phyloP scores from a whole-genome alignment of 1,284 basidiomycete genomes.

The Tetrapyrgos nigripes region DNA sequence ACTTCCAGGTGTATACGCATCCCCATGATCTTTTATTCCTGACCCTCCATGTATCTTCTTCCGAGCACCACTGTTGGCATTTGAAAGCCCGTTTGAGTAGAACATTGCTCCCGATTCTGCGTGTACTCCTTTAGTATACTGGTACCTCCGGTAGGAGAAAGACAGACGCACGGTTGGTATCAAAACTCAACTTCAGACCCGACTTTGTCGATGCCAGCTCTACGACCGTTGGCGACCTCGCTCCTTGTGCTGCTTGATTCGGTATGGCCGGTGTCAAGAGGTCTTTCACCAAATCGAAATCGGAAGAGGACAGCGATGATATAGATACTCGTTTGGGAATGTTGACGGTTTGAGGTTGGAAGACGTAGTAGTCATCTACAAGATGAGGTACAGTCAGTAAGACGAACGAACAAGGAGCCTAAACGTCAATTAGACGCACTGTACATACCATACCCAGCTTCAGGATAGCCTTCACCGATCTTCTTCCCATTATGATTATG shows the following conservation, averaged over 20 bases:
- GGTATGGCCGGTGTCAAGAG: conserved; percentile 45
- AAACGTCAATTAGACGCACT: too few species aligned
- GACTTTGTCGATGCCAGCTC: conserved; percentile 62
- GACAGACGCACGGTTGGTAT: conserved; percentile 76
- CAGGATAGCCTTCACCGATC: conserved; percentile 64
- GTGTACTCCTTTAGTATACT: conserved; percentile 2
- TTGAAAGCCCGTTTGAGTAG: conserved; percentile 65
- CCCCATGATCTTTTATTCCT: conserved; percentile 59
- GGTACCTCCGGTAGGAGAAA: background rate
- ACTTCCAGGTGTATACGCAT: conserved; percentile 68
- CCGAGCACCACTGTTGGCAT: conserved; percentile 53
- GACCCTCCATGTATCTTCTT: conserved; percentile 80
- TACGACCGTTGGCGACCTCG: conserved; percentile 50
- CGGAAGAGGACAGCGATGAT: conserved; percentile 32
- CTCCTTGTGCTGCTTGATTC: conserved; percentile 22
- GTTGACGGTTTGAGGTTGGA: conserved; percentile 42
- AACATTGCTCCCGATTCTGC: conserved; percentile 77
- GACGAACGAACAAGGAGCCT: background rate
- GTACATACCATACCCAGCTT: conserved; percentile 66
- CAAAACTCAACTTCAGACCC: conserved; percentile 65
- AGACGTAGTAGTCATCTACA: conserved; percentile 73
- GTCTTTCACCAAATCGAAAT: conserved; percentile 55
- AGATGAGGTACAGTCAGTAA: conserved; percentile 4
- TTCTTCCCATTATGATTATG: conserved; percentile 58
- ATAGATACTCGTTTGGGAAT: conserved; percentile 48